These are phyloP conservation scores for Exophiala lecanii-corni DNA, from an alignment of 2,329 filamentous ascomycete species.

Conservation along the genomic window DNA sequence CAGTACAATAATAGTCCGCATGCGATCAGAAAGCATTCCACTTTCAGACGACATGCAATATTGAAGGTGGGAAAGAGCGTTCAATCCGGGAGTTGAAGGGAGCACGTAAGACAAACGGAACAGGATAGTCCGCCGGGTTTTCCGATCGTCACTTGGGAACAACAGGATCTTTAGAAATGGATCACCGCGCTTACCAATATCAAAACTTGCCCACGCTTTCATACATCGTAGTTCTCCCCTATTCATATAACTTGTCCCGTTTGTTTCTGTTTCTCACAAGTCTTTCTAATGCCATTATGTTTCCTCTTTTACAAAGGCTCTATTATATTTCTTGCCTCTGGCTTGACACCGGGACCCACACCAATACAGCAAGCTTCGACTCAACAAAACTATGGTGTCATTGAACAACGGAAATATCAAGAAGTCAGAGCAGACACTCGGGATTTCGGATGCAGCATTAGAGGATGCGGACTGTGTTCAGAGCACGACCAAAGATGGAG, in stretches of 20 bases:
- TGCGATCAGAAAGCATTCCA: not conserved
- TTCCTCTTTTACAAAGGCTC: not conserved
- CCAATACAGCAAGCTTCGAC: not conserved
- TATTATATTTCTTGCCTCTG: not conserved
- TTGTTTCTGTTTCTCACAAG: not conserved
- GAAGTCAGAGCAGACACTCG: not conserved
- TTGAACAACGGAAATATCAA: not conserved
- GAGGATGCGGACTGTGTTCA: not conserved
- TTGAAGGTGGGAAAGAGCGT: not conserved
- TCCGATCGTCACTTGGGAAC: not conserved
- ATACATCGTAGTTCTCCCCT: not conserved
- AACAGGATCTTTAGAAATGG: not conserved
- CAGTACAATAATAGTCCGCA: not conserved
- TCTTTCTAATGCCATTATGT: not conserved
- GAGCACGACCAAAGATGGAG: not conserved
- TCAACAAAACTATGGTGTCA: not conserved
- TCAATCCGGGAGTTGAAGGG: not conserved
- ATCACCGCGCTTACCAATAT: constrained; percentile 1
- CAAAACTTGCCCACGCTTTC: not conserved
- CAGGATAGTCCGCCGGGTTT: not conserved
- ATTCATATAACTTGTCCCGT: not conserved
- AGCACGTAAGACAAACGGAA: not conserved
- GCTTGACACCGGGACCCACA: not conserved
- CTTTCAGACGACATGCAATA: not conserved
- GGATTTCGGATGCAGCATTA: not conserved